Conservation (phyloP, 345 rosid genomes). For the Noccaea caerulescens region DNA sequence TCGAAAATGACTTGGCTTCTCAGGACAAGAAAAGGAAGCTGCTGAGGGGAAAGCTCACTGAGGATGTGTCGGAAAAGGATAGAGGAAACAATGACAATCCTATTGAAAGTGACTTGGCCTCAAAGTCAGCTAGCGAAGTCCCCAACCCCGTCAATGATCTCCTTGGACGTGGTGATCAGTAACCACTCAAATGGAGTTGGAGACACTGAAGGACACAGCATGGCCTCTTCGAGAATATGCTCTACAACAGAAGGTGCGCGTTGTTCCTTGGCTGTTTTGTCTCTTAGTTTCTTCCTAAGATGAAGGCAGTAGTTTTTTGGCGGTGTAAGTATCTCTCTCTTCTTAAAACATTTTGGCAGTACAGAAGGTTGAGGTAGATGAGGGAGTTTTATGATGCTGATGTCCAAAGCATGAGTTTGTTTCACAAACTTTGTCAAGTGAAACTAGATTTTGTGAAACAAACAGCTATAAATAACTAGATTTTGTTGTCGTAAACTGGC, state of each 20-base stretch:
- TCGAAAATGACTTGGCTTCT: neutral
- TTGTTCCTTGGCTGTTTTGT: slow-evolving; percentile 11
- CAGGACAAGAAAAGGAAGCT: slow-evolving; percentile 55
- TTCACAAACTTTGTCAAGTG: neutral
- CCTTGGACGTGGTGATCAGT: slow-evolving; percentile 1
- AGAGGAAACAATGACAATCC: neutral
- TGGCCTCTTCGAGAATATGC: slow-evolving; percentile 9
- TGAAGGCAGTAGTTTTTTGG: slow-evolving; percentile 15
- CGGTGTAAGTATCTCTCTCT: slow-evolving; percentile 3
- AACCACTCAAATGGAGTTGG: slow-evolving; percentile 10
- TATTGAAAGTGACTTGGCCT: neutral
- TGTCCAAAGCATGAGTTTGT: slow-evolving; percentile 21
- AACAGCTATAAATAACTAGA: neutral
- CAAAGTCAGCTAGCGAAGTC: slow-evolving; percentile 25
- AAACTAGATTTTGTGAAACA: too few species aligned
- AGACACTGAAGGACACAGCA: slow-evolving; percentile 11
- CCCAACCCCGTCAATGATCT: slow-evolving; percentile 21
- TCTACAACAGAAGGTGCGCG: neutral
- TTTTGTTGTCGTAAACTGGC: slow-evolving; percentile 17
- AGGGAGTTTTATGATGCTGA: neutral
- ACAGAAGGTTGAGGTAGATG: neutral
- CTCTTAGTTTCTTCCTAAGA: slow-evolving; percentile 18
- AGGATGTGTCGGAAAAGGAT: slow-evolving; percentile 26
- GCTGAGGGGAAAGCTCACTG: slow-evolving; percentile 53
- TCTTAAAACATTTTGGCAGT: slow-evolving; percentile 9